Evolutionary conservation across 768 basidiomycete genomes (phyloP).

Genomic region (Pleurotus pulmonarius): DNA sequence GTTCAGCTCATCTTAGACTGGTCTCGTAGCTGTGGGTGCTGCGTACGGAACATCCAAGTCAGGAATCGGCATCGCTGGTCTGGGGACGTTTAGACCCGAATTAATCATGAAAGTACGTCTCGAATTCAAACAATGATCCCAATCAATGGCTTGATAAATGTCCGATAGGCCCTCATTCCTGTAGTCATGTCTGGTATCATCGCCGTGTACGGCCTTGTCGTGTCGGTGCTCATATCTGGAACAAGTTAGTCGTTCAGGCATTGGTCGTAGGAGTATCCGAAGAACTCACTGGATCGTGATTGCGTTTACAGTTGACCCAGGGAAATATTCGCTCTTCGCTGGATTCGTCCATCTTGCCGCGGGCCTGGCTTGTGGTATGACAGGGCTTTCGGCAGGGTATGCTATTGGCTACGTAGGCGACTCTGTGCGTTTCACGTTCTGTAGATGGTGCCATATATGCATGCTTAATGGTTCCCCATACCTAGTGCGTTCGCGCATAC

Average conservation of each 20-base stretch:
- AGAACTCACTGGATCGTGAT: too few species aligned
- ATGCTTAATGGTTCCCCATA: background rate
- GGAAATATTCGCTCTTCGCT: constrained; percentile 76
- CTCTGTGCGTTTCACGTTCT: constrained; percentile 53
- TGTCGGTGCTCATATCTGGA: constrained; percentile 88
- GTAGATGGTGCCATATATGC: constrained; percentile 1
- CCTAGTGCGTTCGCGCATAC: constrained; percentile 86
- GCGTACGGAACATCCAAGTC: constrained; percentile 96
- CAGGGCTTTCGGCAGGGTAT: constrained; percentile 90
- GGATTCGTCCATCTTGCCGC: constrained; percentile 93
- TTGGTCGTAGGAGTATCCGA: too few species aligned
- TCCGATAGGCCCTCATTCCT: constrained; percentile 79
- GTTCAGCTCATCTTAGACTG: constrained; percentile 3
- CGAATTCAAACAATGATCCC: background rate
- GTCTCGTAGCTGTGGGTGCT: constrained; percentile 75
- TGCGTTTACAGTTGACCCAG: constrained; percentile 35
- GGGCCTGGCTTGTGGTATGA: constrained; percentile 86
- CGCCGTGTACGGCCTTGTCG: constrained; percentile 95
- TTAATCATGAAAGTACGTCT: constrained; percentile 91
- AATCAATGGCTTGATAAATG: background rate
- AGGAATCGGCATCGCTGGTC: constrained; percentile 94
- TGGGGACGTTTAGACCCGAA: constrained; percentile 92
- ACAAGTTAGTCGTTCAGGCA: constrained; percentile 27
- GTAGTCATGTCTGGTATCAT: constrained; percentile 99
- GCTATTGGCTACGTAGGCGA: constrained; percentile 95